Evolutionary conservation across 371 early-diverging fungal species (phyloP).

Genomic region (Amoeboaphelidium occidentale): DNA sequence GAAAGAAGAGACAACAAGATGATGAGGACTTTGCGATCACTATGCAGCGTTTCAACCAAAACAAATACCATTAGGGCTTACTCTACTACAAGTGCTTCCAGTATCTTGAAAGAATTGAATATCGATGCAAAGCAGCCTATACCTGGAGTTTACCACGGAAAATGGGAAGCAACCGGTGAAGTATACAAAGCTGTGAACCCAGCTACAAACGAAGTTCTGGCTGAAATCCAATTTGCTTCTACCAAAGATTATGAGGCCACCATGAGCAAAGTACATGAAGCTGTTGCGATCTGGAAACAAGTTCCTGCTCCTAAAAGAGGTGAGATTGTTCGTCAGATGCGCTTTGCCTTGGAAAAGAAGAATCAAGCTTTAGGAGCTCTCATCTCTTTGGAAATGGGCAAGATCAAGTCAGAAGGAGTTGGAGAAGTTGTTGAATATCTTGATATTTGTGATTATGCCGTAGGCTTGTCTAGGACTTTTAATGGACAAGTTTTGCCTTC

Average conservation of each 20-base stretch:
- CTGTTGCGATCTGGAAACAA: conserved; percentile 34
- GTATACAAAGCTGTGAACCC: conserved; percentile 55
- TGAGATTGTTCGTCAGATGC: conserved; percentile 75
- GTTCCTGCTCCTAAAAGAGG: conserved; percentile 78
- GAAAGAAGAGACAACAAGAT: too few species aligned
- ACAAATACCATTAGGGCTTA: too few species aligned
- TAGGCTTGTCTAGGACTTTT: conserved; percentile 65
- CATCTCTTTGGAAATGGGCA: conserved; percentile 84
- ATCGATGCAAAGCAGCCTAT: conserved; percentile 8
- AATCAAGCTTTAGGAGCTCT: conserved; percentile 54
- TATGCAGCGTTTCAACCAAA: too few species aligned
- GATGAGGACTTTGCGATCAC: too few species aligned
- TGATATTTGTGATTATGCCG: conserved; percentile 78
- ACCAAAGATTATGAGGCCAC: conserved; percentile 17
- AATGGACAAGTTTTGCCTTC: conserved; percentile 70
- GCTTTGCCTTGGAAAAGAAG: conserved; percentile 48
- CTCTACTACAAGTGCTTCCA: too few species aligned
- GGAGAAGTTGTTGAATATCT: conserved; percentile 96
- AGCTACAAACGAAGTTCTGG: conserved; percentile 64
- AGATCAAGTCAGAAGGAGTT: conserved; percentile 74
- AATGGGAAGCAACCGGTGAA: conserved; percentile 57
- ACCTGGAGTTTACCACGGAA: conserved; percentile 69
- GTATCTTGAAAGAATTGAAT: neutral
- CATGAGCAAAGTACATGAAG: conserved; percentile 27
- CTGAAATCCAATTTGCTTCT: conserved; percentile 25